Conservation (phyloP, 805 yeast genomes). For the Candida maesae region DNA sequence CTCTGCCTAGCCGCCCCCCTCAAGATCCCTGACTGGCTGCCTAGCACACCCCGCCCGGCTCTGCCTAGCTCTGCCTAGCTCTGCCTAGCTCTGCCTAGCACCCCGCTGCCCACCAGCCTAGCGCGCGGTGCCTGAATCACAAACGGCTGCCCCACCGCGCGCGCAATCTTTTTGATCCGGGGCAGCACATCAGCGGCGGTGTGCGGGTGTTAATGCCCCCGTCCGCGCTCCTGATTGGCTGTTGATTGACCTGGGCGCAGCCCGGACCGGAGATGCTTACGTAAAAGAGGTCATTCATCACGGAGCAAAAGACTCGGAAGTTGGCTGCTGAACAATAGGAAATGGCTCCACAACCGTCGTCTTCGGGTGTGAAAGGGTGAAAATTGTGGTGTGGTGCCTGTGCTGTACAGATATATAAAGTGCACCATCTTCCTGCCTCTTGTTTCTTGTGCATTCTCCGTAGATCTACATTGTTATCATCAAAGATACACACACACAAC, state of each 20-base stretch:
- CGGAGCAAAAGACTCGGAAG: constrained; percentile 3
- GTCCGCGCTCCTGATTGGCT: not conserved
- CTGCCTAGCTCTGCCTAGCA: not conserved
- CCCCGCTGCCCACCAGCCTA: not conserved
- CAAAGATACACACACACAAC: not conserved
- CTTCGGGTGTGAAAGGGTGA: not conserved
- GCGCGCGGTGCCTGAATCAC: too few relatives aligned
- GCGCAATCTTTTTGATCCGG: not conserved
- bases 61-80: not conserved
- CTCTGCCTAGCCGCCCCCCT: not conserved
- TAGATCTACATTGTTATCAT: not conserved
- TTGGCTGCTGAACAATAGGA: too few relatives aligned
- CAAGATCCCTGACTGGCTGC: not conserved
- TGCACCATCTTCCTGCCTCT: not conserved
- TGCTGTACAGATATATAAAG: too few relatives aligned
- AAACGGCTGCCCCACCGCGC: not conserved
- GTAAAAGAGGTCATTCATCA: constrained; percentile 17
- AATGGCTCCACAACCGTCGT: constrained; percentile 5
- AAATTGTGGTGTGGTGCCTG: not conserved
- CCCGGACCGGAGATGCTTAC: constrained; percentile 1
- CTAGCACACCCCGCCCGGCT: too few relatives aligned
- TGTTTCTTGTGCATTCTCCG: not conserved
- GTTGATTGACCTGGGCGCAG: constrained; percentile 8
- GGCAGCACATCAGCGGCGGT: too few relatives aligned
- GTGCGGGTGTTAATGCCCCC: constrained; percentile 4